Evolutionary conservation across 2,329 filamentous ascomycete genomes (phyloP), one percentile per base, ranked within the genome.

Genomic region (Aureobasidium namibiae): DNA sequence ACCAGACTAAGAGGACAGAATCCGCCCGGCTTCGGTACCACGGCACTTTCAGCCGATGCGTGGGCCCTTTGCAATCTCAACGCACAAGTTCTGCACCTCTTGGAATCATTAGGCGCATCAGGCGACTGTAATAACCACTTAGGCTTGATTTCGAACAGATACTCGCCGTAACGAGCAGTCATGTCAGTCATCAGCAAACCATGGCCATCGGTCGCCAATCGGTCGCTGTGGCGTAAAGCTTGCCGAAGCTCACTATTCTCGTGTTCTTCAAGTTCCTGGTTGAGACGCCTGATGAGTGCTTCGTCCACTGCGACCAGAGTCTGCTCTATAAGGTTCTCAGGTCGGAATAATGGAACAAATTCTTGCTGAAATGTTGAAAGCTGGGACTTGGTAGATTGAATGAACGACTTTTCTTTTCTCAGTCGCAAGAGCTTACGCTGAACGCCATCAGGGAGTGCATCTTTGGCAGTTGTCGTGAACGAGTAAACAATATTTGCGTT

Each of bases 61-160:
- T 44, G 36, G 36, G 61, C 71, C 52, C 71, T 62, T 34, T 69
- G 68, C 0, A 74, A 72, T 26, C 74, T 71, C 60, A 78, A 62
- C 0, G 76, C 77, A 63, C 77, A 79, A 2, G 75, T 78, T 4
- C 77, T 72, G 61, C 77, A 79, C 14, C 76, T 70, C 18, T 66
- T 68, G 1, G 76, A 69, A 26, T 67, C 59, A 4, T 48, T 10
- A 1, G 76, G 75, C 6, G 77, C 76, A 56, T 72, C 73, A 1
- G 75, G 75, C 5, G 76, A 78, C 58, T 78, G 76, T 7, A 65
- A 60, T 2, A 79, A 69, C 77, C 77, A 79, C 59, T 79, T 79
- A 0, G 76, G 76, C 61, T 79, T 79, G 59, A 78, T 66, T 61
- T 79, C 74, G 10, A 72, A 49, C 11, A 69, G 59, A 1, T 64